phyloP scores from a whole-genome alignment of 345 rosid genomes.

The Alliaria petiolata region DNA sequence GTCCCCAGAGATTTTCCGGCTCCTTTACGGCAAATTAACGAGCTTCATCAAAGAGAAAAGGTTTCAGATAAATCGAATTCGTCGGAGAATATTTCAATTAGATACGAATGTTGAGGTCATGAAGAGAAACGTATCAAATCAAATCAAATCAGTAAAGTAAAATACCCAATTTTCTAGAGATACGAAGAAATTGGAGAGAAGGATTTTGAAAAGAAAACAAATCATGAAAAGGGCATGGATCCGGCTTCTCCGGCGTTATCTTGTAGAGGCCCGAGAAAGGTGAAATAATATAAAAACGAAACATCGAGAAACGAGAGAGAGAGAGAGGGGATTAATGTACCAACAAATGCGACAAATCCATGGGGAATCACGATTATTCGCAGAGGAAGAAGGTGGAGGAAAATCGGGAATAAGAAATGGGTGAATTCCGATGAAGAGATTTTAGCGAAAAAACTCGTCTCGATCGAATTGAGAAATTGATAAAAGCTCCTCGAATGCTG shows the following conservation, averaged over 20 bases:
- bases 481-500: background rate
- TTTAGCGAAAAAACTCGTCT: background rate
- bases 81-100: no score
- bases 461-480: background rate
- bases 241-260: constrained; percentile 25
- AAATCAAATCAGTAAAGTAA: no score
- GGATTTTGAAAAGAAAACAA: background rate
- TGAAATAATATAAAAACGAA: background rate
- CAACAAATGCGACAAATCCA: constrained; percentile 41
- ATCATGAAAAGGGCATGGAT: constrained; percentile 29
- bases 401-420: constrained; percentile 29
- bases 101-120: no score
- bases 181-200: background rate
- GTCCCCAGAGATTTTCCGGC: background rate
- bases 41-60: background rate
- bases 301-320: constrained; percentile 15
- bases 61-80: background rate
- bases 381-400: constrained; percentile 6
- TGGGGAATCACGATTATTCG: constrained; percentile 38
- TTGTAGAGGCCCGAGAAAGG: constrained; percentile 2
- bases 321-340: constrained; percentile 37
- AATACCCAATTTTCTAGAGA: background rate
- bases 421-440: constrained; percentile 7
- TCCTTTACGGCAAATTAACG: background rate
- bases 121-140: no score